A percentile compares a stretch with the other conserved stretches of the same genome.
phyloP scores from a whole-genome alignment of 257 asterid species.

The Oldenlandia corymbosa region DNA sequence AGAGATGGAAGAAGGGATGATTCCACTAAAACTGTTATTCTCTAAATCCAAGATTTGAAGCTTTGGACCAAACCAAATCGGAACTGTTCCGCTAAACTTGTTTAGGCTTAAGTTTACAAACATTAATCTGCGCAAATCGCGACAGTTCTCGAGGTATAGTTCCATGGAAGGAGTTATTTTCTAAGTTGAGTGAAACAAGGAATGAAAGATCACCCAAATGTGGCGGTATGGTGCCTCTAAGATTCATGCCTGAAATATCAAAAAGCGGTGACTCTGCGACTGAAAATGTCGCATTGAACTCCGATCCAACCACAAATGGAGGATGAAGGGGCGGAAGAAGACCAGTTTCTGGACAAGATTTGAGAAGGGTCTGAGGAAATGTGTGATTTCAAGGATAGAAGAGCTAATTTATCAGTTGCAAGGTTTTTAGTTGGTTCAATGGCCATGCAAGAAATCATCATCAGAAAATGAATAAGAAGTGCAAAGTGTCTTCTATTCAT shows the following conservation, averaged over 20 bases:
- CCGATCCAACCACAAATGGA: slow-evolving; percentile 7
- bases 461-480: too few relatives aligned
- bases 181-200: slow-evolving; percentile 21
- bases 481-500: too few relatives aligned
- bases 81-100: not conserved
- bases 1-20: slow-evolving; percentile 10
- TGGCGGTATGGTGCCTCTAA: not conserved
- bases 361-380: slow-evolving; percentile 1
- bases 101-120: not conserved
- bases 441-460: not conserved
- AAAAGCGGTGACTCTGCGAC: not conserved
- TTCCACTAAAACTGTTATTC: slow-evolving; percentile 3
- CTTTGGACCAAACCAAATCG: slow-evolving; percentile 3
- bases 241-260: not conserved
- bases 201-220: slow-evolving; percentile 10
- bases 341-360: slow-evolving; percentile 5
- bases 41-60: not conserved
- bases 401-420: not conserved
- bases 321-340: not conserved
- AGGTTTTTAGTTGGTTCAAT: not conserved
- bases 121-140: slow-evolving; percentile 3
- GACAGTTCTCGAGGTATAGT: slow-evolving; percentile 5
- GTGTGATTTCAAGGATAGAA: not conserved
- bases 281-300: not conserved
- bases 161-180: slow-evolving; percentile 22